Evolutionary conservation across 306 rosid species (phyloP), one percentile per base, ranked within the genome.

Genomic region (Sphenostylis stenocarpa): DNA sequence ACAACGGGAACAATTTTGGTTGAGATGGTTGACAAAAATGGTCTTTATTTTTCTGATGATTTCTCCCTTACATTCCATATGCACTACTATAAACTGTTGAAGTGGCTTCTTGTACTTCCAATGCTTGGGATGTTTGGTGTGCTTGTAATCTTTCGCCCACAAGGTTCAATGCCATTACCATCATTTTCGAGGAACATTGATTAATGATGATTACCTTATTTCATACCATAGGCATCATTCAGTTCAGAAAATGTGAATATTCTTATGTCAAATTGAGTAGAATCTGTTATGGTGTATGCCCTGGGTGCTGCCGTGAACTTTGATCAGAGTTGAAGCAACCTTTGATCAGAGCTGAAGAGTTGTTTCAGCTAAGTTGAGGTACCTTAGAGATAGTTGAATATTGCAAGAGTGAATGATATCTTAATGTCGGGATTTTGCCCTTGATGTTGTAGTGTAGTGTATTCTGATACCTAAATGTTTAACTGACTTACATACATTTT

Each of bases 31-130:
- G 99, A 96, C 92, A 88, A 65, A 86, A 91, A 96, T 29, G 96
- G 99, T 41, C 84, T 96, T 33, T 90, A 96, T 86, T 96, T 96
- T 78, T 81, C 89, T 6, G 99, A 92, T 69, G 98, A 96, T 16
- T 96, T 96, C 82, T 92, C 99, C 77, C 96, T 96, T 64, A 96
- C 99, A 76, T 96, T 96, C 85, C 99, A 92, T 70, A 91, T 96
- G 99, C 82, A 96, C 85, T 96, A 92, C 84, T 96, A 92, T 71
- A 96, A 91, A 79, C 77, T 96, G 78, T 71, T 96, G 90, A 96
- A 96, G 84, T 92, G 99, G 99, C 88, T 96, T 77, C 91, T 96
- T 53, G 90, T 92, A 82, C 93, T 96, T 56, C 99, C 99, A 19
- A 96, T 96, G 98, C 81, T 96, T 12, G 98, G 93, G 60, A 96